Evolutionary conservation across 163 green algal genomes (phyloP), one percentile per base, ranked within the genome.

Genomic region (Prototheca cutis): DNA sequence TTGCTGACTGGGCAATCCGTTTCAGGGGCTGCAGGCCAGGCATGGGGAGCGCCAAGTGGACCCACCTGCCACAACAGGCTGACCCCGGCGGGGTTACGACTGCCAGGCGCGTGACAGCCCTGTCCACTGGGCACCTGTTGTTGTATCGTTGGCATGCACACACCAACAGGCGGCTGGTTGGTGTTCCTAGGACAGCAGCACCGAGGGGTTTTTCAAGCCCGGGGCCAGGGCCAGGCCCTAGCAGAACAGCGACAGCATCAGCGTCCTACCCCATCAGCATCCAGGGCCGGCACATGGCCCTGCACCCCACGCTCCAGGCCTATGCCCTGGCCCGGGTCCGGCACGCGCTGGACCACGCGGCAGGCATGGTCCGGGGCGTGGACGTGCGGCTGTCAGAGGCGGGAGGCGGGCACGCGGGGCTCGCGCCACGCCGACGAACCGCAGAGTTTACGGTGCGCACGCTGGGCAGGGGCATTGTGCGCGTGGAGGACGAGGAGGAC

Each of bases 371-470:
- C n/a, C n/a, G n/a, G n/a, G n/a, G n/a, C n/a, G 80, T 94, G 0
- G 84, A 95, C 48, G 84, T 95, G 5, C 86, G 68, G 13, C 62
- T 95, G 7, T 86, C 70, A 13, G 85, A 78, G 2, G 63, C 74
- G 21, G 80, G 81, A 6, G 77, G 80, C 42, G 80, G 82, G 61
- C 74, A 75, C 30, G 76, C 76, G 68, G 64, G 60, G 7, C 71
- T 75, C 65, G 55, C 73, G 53, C 55, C 66, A 31, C 70, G 66
- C 2, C 45, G 60, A 36, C 83, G 80, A 68, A 83, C 62, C 77
- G 89, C 82, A 78, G 68, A 91, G 40, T 77, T 93, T 23, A 93
- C 82, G 23, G 73, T 93, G 29, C 84, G 81, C 74, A 90, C 83
- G 7, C 48, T 83, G 24, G 73, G 82, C 45, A 84, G 87, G 66